These are phyloP conservation scores for Alternaria sp. DNA, from an alignment of 2,329 filamentous ascomycete species.

Conservation along the genomic window DNA sequence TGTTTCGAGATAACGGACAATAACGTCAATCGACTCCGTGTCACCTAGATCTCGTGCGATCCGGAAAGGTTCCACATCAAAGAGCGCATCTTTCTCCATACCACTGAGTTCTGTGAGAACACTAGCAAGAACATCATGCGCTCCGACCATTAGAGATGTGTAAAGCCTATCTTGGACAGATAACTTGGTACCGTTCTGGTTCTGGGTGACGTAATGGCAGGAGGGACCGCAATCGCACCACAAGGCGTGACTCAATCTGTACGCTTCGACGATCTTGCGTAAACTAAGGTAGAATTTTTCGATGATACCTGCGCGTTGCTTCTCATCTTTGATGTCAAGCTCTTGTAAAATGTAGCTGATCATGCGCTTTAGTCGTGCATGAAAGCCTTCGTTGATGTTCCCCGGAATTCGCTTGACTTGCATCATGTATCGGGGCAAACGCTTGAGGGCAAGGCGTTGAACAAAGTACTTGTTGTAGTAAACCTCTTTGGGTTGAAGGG, in stretches of 20 bases:
- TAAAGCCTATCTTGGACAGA: background rate
- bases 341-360: background rate
- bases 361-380: background rate
- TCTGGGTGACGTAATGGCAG: background rate
- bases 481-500: background rate
- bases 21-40: background rate
- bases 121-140: background rate
- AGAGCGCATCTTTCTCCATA: rapidly evolving
- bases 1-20: background rate
- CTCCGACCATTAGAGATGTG: background rate
- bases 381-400: background rate
- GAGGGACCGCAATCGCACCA: background rate
- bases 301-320: background rate
- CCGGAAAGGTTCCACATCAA: rapidly evolving
- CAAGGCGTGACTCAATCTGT: background rate
- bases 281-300: background rate
- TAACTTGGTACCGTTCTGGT: background rate
- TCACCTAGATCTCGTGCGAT: background rate
- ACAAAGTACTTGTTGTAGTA: background rate
- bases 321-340: background rate
- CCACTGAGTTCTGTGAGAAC: background rate
- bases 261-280: background rate
- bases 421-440: background rate
- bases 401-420: background rate
- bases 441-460: background rate